A percentile compares a stretch with the other conserved stretches of the same genome.
phyloP scores from a whole-genome alignment of 768 basidiomycete species.

The Terana coerulea region DNA sequence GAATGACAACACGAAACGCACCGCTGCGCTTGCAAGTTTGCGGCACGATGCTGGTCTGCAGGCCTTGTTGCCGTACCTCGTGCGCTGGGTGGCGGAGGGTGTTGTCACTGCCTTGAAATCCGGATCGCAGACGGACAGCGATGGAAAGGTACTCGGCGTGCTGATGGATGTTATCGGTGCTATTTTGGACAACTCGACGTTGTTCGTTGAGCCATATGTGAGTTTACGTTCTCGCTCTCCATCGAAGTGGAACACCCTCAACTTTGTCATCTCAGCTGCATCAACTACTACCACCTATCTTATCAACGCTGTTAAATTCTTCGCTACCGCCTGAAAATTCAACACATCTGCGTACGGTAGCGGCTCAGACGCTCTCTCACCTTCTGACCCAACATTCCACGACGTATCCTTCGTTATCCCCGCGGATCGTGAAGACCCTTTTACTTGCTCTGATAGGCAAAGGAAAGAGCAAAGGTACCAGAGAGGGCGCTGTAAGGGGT shows the following conservation, averaged over 20 bases:
- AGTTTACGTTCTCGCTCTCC: constrained; percentile 29
- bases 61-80: constrained; percentile 87
- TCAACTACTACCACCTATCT: constrained; percentile 89
- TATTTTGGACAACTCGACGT: constrained; percentile 77
- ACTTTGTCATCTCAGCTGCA: constrained; percentile 60
- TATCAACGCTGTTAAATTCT: constrained; percentile 88
- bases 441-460: constrained; percentile 76
- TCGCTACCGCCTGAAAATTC: constrained; percentile 71
- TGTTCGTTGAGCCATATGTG: constrained; percentile 97
- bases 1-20: constrained; percentile 65
- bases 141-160: constrained; percentile 74
- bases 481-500: constrained; percentile 88
- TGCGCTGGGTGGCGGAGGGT: constrained; percentile 92
- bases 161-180: constrained; percentile 83
- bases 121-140: constrained; percentile 50
- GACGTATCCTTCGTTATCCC: constrained; percentile 84
- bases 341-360: constrained; percentile 70
- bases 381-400: constrained; percentile 79
- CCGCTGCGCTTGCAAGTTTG: constrained; percentile 87
- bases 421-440: constrained; percentile 92
- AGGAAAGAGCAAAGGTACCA: constrained; percentile 71
- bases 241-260: not conserved
- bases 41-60: constrained; percentile 88
- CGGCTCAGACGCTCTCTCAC: constrained; percentile 81
- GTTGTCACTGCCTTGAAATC: constrained; percentile 59